Base-by-base conservation (phyloP, 257 asterid genomes). In the Linderniella brevidens region DNA sequence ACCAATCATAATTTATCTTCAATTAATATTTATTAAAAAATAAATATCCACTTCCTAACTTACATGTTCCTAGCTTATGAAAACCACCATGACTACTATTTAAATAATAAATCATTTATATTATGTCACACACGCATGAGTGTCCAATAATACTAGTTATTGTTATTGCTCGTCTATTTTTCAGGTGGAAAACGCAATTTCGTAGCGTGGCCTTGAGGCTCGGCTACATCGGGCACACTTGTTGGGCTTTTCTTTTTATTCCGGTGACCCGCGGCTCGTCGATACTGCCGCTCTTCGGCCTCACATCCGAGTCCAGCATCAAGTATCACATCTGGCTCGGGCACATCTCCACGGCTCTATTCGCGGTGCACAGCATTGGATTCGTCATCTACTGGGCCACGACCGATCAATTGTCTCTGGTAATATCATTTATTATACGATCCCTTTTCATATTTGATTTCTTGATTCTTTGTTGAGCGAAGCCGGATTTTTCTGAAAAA, bases 321-420 rank as follows among this genome's bases (percentile, higher is more conserved):
- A 80, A 77, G 56, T 80, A 80, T 49, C 93, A 80, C 57, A 80
- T 74, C 41, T 77, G 93, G 87, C 73, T 80, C 5, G 84, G 93
- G 3, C 87, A 80, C 42, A 19, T 65, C 45, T 70, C 72, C 0
- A 59, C 25, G 35, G 8, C 62, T 16, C 77, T 80, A 13, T 80
- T 80, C 45, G 62, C 80, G n/a, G 62, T 58, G 18, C 86, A 76
- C 49, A 68, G 68, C 53, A 13, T 80, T 5, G 79, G 86, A 17
- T 80, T 68, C 25, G 13, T 69, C 11, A 63, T 80, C 75, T 67
- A 61, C 55, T 73, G 80, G 75, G 63, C 71, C 0, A 50, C 53
- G 61, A 55, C 80, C 13, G 20, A 68, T 56, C 77, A 76, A 14
- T 65, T 71, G 75, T 18, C 37, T 48, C 50, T 59, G 72, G 92